Percentiles rank a stretch among this genome's conserved stretches.
Evolutionary conservation across 352 stramenopile genomes (phyloP).

Genomic region (Globisporangium viniferum): DNA sequence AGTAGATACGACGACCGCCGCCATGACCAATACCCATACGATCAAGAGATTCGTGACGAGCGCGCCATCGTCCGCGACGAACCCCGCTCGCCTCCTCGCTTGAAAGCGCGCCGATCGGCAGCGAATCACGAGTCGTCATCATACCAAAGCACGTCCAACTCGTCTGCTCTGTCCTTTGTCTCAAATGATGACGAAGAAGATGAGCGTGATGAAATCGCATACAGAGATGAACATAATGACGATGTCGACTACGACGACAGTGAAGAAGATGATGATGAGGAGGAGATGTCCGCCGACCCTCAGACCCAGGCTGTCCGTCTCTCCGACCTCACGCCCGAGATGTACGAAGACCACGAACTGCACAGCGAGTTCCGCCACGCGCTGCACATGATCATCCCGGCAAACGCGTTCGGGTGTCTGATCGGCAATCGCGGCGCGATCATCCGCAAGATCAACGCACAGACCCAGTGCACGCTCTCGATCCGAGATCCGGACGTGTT

Average conservation of each 20-base stretch:
- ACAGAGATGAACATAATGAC: slow-evolving; percentile 3
- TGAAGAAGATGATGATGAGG: background rate
- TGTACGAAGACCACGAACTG: slow-evolving; percentile 58
- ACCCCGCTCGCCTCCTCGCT: background rate
- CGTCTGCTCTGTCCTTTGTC: background rate
- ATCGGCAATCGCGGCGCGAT: slow-evolving; percentile 45
- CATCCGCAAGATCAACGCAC: slow-evolving; percentile 47
- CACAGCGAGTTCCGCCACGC: slow-evolving; percentile 53
- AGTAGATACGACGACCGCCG: background rate
- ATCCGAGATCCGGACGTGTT: slow-evolving; percentile 35
- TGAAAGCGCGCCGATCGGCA: background rate
- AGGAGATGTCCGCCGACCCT: background rate
- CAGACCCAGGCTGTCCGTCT: background rate
- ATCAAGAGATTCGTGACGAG: background rate
- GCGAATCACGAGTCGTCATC: slow-evolving; percentile 5
- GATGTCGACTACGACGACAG: background rate
- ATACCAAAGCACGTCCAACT: slow-evolving; percentile 15
- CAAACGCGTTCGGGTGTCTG: slow-evolving; percentile 43
- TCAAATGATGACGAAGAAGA: slow-evolving; percentile 1
- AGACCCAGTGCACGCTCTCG: slow-evolving; percentile 50
- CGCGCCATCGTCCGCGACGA: background rate
- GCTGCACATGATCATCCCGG: slow-evolving; percentile 65
- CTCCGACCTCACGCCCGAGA: slow-evolving; percentile 25
- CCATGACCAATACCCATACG: background rate
- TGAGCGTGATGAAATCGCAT: background rate